These are phyloP conservation scores for Amauroascus verrucosus DNA, from an alignment of 2,329 filamentous ascomycete species.

Conservation along the genomic window DNA sequence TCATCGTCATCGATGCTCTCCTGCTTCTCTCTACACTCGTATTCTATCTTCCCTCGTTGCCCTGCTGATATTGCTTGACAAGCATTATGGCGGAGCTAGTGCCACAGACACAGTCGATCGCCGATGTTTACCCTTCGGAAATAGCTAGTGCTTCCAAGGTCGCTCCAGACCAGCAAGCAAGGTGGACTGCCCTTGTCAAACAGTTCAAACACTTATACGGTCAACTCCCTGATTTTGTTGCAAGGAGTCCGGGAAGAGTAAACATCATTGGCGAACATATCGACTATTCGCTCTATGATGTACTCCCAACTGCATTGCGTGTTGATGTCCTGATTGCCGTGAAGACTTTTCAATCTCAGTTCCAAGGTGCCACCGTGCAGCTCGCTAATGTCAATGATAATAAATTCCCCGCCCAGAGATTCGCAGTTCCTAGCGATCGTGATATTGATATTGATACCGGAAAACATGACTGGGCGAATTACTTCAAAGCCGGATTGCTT, in stretches of 20 bases:
- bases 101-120: constrained; percentile 62
- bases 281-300: constrained; percentile 94
- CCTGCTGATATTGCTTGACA: too few relatives aligned
- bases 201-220: constrained; percentile 63
- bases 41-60: constrained; percentile 22
- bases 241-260: constrained; percentile 84
- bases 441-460: constrained; percentile 72
- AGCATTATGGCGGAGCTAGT: constrained; percentile 43
- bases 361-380: constrained; percentile 53
- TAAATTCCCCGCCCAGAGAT: constrained; percentile 66
- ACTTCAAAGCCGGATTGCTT: constrained; percentile 85
- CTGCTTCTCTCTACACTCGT: background rate
- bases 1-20: background rate
- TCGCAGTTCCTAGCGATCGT: constrained; percentile 54
- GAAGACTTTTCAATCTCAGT: constrained; percentile 35
- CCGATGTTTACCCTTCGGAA: constrained; percentile 73
- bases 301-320: constrained; percentile 89
- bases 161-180: constrained; percentile 53
- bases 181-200: constrained; percentile 65
- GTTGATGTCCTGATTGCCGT: constrained; percentile 86
- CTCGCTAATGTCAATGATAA: constrained; percentile 67
- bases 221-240: constrained; percentile 64
- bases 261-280: constrained; percentile 99
- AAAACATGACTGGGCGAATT: constrained; percentile 91
- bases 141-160: constrained; percentile 64